Conservation (phyloP, 371 early-diverging fungal genomes). For the Mortierella polycephala region DNA sequence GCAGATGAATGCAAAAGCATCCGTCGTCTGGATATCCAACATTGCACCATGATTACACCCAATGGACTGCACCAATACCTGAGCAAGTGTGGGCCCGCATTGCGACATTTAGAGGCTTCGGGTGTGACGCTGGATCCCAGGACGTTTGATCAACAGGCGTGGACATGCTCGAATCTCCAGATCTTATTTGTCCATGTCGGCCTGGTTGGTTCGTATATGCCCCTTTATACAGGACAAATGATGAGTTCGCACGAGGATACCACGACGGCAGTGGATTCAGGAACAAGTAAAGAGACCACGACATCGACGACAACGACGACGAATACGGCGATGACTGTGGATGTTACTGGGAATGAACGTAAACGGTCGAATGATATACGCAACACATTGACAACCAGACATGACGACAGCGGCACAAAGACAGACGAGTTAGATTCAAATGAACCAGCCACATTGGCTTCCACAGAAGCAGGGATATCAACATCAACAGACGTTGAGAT, state of each 20-base stretch:
- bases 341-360: constrained; percentile 5
- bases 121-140: constrained; percentile 41
- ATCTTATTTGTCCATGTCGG: constrained; percentile 45
- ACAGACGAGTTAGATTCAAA: not conserved
- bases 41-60: constrained; percentile 41
- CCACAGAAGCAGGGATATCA: not conserved
- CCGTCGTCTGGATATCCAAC: constrained; percentile 41
- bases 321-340: not conserved
- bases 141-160: constrained; percentile 27
- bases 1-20: constrained; percentile 35
- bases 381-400: not conserved
- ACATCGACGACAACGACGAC: not conserved
- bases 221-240: not conserved
- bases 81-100: constrained; percentile 16
- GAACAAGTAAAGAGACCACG: not conserved
- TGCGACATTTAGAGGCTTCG: constrained; percentile 40
- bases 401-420: too few relatives aligned
- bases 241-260: not conserved
- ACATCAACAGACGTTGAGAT: constrained; percentile 7
- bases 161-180: constrained; percentile 46
- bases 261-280: not conserved
- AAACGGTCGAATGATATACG: constrained; percentile 13
- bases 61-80: constrained; percentile 37
- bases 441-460: not conserved
- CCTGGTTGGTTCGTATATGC: constrained; percentile 22